Conservation (phyloP, 352 stramenopile species). For the Pythium pyrilobum region DNA sequence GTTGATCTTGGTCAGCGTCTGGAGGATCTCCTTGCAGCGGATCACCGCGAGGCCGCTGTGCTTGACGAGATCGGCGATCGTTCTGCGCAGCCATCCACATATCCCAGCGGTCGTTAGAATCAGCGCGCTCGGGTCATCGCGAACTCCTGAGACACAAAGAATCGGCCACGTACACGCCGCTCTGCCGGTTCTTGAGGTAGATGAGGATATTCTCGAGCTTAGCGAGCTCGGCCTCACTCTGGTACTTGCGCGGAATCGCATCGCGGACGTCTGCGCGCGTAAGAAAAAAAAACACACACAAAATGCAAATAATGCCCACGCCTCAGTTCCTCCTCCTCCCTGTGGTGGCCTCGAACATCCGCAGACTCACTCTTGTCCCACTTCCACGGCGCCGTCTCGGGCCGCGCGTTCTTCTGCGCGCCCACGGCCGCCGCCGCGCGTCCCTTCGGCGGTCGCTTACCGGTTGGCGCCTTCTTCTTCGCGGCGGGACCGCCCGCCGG, state of each 20-base stretch:
- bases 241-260: conserved; percentile 83
- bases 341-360: too few relatives aligned
- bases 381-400: conserved; percentile 48
- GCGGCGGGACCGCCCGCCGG: background rate
- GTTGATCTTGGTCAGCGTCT: conserved; percentile 84
- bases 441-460: conserved; percentile 6
- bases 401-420: conserved; percentile 24
- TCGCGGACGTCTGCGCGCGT: conserved; percentile 47
- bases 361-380: conserved; percentile 68
- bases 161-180: conserved; percentile 52
- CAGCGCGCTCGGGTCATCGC: too few relatives aligned
- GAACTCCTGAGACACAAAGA: background rate
- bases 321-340: too few relatives aligned
- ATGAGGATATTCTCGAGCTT: conserved; percentile 85
- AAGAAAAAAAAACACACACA: background rate
- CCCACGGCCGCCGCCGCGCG: conserved; percentile 12
- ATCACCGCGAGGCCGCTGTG: conserved; percentile 75
- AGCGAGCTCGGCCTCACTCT: conserved; percentile 66
- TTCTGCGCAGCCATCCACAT: conserved; percentile 24
- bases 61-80: conserved; percentile 79
- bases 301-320: background rate
- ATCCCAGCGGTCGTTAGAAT: too few relatives aligned
- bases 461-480: conserved; percentile 16
- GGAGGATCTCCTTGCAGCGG: conserved; percentile 83
- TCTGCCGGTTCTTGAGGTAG: conserved; percentile 79